Evolutionary conservation across 768 basidiomycete genomes (phyloP).

Genomic region (Dentipellis fragilis): DNA sequence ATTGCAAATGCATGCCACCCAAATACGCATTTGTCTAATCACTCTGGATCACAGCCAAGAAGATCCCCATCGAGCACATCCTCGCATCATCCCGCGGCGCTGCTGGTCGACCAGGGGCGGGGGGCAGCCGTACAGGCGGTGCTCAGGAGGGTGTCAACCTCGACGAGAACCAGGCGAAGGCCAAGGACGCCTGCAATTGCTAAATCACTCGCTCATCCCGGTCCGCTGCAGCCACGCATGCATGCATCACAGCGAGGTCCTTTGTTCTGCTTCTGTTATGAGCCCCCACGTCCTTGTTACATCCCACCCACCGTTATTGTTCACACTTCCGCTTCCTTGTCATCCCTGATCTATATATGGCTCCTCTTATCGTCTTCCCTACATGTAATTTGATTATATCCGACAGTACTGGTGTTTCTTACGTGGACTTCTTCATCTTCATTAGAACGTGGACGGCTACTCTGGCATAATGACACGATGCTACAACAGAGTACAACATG

Average conservation of each 20-base stretch:
- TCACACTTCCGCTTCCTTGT: constrained; percentile 6
- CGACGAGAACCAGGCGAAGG: constrained; percentile 54
- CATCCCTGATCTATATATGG: constrained; percentile 11
- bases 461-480: neutral
- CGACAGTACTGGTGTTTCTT: constrained; percentile 2
- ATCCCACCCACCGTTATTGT: constrained; percentile 8
- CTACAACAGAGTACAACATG: neutral
- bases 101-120: constrained; percentile 50
- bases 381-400: constrained; percentile 16
- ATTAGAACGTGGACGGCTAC: neutral
- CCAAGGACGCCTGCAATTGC: constrained; percentile 76
- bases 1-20: neutral
- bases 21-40: neutral
- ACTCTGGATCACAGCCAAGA: constrained; percentile 43
- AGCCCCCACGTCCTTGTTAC: neutral
- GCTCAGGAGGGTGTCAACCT: constrained; percentile 49
- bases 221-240: constrained; percentile 4
- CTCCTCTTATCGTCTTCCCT: constrained; percentile 8
- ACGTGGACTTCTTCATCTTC: constrained; percentile 13
- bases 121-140: constrained; percentile 40
- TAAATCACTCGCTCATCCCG: constrained; percentile 30
- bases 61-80: constrained; percentile 90
- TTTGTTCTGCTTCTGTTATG: neutral
- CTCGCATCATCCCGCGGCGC: constrained; percentile 71
- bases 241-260: neutral